These are phyloP conservation scores for Echium plantagineum DNA, from an alignment of 257 asterid species.

Conservation along the genomic window DNA sequence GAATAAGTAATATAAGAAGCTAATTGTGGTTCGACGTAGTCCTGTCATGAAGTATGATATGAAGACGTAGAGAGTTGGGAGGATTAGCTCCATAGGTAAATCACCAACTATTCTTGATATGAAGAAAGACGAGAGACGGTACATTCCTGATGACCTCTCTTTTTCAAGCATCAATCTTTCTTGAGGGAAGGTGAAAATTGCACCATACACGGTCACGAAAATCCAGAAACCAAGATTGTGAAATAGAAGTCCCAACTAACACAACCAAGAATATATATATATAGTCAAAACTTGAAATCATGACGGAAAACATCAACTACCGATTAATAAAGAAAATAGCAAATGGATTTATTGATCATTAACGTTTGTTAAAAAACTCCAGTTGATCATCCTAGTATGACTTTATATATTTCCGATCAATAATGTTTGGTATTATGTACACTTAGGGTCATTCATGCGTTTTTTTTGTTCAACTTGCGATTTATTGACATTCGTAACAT, in stretches of 20 bases:
- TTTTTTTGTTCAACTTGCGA: too few relatives aligned
- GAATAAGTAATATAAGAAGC: conserved; percentile 62
- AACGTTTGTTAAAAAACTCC: too few relatives aligned
- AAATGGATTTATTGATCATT: too few relatives aligned
- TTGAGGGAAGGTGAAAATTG: conserved; percentile 91
- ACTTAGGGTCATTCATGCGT: too few relatives aligned
- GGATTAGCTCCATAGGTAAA: conserved; percentile 71
- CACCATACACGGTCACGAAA: conserved; percentile 76
- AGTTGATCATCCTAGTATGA: too few relatives aligned
- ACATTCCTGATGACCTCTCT: conserved; percentile 93
- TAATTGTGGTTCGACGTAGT: conserved; percentile 31
- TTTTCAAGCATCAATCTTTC: conserved; percentile 85
- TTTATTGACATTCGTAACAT: too few relatives aligned
- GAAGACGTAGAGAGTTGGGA: conserved; percentile 60
- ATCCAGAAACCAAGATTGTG: conserved; percentile 89
- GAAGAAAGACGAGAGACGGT: conserved; percentile 77
- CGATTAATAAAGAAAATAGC: too few relatives aligned
- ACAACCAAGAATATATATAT: too few relatives aligned
- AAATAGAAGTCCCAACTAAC: conserved; percentile 85
- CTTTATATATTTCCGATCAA: too few relatives aligned
- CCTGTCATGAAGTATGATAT: conserved; percentile 94
- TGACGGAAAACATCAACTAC: too few relatives aligned
- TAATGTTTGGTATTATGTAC: too few relatives aligned
- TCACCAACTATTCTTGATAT: conserved; percentile 75
- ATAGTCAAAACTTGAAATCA: too few relatives aligned